Base-by-base conservation (phyloP, 768 basidiomycete species). In the Kwoniella shandongensis region DNA sequence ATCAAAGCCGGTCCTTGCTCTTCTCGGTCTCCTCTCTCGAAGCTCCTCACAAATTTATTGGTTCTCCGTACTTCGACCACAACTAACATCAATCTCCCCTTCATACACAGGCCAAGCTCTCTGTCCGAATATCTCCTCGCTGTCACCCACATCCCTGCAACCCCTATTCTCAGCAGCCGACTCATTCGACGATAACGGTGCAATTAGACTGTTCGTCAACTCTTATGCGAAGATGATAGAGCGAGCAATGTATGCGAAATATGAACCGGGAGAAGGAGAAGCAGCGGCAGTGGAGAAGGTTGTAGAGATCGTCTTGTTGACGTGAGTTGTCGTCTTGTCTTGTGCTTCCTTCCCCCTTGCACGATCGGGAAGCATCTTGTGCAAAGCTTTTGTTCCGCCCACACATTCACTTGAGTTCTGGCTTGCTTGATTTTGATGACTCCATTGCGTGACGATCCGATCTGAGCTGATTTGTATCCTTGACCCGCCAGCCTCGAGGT, bases 261-360 rank as follows among this genome's bases (percentile, higher is more conserved):
- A 62, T 13, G 75, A 76, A 48, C 75, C 75, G 25, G 59, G 23
- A 23, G 73, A 72, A 50, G 57, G 49, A 23, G 69, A 74, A 41
- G 73, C 70, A 13, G 70, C 63, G 45, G 66, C 70, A 15, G 62
- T 58, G 29, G 63, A 72, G 44, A 73, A 70, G 57, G 55, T 76
- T 12, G 66, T 74, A 4, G 65, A 70, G 42, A 58, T 73, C 23
- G 57, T 74, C 4, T 46, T 70, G 36, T 51, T 69, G 20, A 64
- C 71, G 66, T 72, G 54, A 59, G 70, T 72, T 7, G 4, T 42
- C n/a, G 40, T 42, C n/a, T 17, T n/a, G n/a, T 18, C 22, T 42
- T 32, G 32, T 32, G 7, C 7, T 6, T 42, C 40, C n/a, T 42
- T 42, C 8, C 40, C 11, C 36, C n/a, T 10, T 38, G 36, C n/a